Evolutionary conservation across 306 rosid species (phyloP).

Genomic region (Cucurbita moschata): DNA sequence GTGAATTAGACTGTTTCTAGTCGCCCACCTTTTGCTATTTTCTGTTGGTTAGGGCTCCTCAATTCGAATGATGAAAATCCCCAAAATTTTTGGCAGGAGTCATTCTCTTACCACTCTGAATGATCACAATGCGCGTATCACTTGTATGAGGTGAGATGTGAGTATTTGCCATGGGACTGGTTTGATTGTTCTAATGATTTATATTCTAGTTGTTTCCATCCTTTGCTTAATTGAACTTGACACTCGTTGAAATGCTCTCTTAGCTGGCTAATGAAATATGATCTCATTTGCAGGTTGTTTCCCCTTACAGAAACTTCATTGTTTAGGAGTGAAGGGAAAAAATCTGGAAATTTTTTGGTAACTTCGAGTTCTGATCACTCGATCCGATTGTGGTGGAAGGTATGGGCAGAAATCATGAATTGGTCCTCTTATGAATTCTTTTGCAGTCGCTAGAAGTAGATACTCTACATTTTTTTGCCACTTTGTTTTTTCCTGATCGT

Average conservation of each 20-base stretch:
- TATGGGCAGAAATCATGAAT: slow-evolving; percentile 9
- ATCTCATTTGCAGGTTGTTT: slow-evolving; percentile 50
- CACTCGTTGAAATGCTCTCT: background rate
- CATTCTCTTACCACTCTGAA: background rate
- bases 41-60: slow-evolving; percentile 39
- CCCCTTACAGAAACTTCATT: slow-evolving; percentile 35
- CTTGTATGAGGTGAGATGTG: slow-evolving; percentile 56
- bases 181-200: background rate
- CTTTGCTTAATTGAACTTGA: background rate
- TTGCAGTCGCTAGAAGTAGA: background rate
- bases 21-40: slow-evolving; percentile 7
- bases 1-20: background rate
- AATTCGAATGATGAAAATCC: slow-evolving; percentile 17
- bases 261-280: slow-evolving; percentile 9
- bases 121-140: slow-evolving; percentile 62
- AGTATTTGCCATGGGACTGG: background rate
- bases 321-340: slow-evolving; percentile 21
- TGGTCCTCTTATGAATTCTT: background rate
- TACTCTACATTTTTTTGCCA: background rate
- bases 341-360: slow-evolving; percentile 37
- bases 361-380: slow-evolving; percentile 79
- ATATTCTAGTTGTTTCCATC: background rate
- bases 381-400: slow-evolving; percentile 84
- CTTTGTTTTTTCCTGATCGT: background rate
- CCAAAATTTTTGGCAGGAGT: slow-evolving; percentile 7